Evolutionary conservation across 2,329 filamentous ascomycete genomes (phyloP), one percentile per base, ranked within the genome.

Genomic region (Hypoxylon sp.): DNA sequence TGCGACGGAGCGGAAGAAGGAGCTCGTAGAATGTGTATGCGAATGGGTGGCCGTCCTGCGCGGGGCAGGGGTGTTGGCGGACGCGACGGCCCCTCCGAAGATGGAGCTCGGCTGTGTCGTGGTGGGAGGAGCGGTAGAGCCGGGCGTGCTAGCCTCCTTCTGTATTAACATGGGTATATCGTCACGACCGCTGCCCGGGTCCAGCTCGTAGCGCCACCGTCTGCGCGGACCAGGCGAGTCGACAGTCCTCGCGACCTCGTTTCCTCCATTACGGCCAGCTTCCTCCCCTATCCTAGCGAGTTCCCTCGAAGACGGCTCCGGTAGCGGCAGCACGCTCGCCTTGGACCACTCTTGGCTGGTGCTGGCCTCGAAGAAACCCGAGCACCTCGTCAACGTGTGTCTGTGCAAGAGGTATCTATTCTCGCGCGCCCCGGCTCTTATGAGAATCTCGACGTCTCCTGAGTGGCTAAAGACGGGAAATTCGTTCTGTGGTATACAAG

Each of bases 391-490:
- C 65, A 98, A 79, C 35, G 94, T 97, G 69, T 97, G 83, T 58
- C 88, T 84, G 77, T 98, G 94, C 54, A 98, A 82, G 42, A 97
- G 81, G 73, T 97, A 98, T 60, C 90, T 84, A 72, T 91, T 90
- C 75, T 95, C 89, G 70, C 87, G 86, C 60, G 85, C 82, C 49
- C 89, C 79, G 11, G 85, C 83, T 70, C 82, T 84, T 69, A 97
- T 84, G 52, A 94, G 72, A 62, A 73, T 92, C 76, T 98, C 94
- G 69, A 97, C 92, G 75, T 98, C 93, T 70, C 94, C 94, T 31
- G 90, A 94, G 68, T 93, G 88, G 46, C 87, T 88, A 75, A 97
- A 98, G 71, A 96, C 79, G 18, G 94, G 94, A 68, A 97, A 98
- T 73, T 97, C 93, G 73, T 97, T 97, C 71, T 90, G 89, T 37